Conservation (phyloP, 2,329 filamentous ascomycete species). For the Tolypocladium ovalisporum region DNA sequence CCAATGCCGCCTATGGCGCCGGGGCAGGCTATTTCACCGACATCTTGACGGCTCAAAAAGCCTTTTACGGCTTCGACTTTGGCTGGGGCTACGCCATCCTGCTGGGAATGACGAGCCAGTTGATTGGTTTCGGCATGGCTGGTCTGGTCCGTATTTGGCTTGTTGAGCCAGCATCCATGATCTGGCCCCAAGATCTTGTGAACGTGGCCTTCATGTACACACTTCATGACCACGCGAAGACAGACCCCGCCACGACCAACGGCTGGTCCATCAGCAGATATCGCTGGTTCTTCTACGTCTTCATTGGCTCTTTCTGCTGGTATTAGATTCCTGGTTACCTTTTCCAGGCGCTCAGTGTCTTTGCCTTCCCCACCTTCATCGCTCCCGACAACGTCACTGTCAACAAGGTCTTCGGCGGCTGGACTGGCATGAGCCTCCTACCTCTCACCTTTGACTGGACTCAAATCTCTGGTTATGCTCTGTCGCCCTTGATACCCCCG, state of each 20-base stretch:
- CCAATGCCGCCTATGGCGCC: conserved; percentile 39
- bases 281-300: conserved; percentile 32
- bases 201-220: conserved; percentile 36
- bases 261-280: conserved; percentile 35
- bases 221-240: conserved; percentile 29
- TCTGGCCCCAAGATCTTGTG: conserved; percentile 43
- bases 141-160: conserved; percentile 45
- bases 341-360: conserved; percentile 38
- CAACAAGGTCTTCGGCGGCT: conserved; percentile 45
- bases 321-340: conserved; percentile 44
- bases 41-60: conserved; percentile 29
- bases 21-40: conserved; percentile 26
- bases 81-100: conserved; percentile 47
- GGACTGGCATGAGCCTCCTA: conserved; percentile 39
- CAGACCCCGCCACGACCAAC: conserved; percentile 25
- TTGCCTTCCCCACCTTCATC: conserved; percentile 46
- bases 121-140: conserved; percentile 50
- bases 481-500: conserved; percentile 27
- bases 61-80: conserved; percentile 33
- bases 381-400: conserved; percentile 39
- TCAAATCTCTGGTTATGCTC: conserved; percentile 27
- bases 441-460: conserved; percentile 41
- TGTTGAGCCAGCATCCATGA: conserved; percentile 49
- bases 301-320: conserved; percentile 31
- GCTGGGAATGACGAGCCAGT: conserved; percentile 45